phyloP scores from a whole-genome alignment of 1,139 yeast species.

The Yamadazyma sp. region DNA sequence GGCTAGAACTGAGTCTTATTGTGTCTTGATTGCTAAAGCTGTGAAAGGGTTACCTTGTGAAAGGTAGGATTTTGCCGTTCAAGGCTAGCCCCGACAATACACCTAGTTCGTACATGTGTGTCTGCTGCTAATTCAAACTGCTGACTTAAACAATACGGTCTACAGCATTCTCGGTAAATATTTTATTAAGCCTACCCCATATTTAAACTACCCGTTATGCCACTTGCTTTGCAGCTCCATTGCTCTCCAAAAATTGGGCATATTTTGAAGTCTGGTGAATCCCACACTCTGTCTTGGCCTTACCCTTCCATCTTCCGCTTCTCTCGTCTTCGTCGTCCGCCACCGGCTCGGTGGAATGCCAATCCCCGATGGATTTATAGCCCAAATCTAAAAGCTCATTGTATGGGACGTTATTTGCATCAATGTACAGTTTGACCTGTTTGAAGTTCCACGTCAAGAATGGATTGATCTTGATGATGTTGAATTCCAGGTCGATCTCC shows the following conservation, averaged over 20 bases:
- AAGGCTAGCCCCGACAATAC: too few relatives aligned
- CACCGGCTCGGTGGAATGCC: slow-evolving; percentile 92
- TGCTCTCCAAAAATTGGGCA: slow-evolving; percentile 48
- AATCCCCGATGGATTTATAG: slow-evolving; percentile 91
- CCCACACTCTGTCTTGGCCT: slow-evolving; percentile 92
- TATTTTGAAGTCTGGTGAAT: slow-evolving; percentile 81
- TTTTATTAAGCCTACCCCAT: neutral
- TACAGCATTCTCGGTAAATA: neutral
- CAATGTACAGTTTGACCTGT: slow-evolving; percentile 70
- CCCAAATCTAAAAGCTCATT: slow-evolving; percentile 83
- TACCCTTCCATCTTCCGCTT: slow-evolving; percentile 95
- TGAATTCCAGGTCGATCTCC: slow-evolving; percentile 69
- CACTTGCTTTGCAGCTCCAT: neutral
- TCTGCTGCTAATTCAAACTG: too few relatives aligned
- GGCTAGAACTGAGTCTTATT: too few relatives aligned
- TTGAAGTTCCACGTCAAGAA: slow-evolving; percentile 79
- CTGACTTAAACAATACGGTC: too few relatives aligned
- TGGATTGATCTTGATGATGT: slow-evolving; percentile 84
- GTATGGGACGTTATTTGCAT: slow-evolving; percentile 74
- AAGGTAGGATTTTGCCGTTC: too few relatives aligned
- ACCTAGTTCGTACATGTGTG: too few relatives aligned
- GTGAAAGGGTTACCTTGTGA: too few relatives aligned
- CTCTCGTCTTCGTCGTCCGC: slow-evolving; percentile 92
- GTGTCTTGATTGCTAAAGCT: too few relatives aligned
- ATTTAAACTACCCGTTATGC: neutral